Evolutionary conservation across 257 asterid species (phyloP), one percentile per base, ranked within the genome.

Genomic region (Schizonepeta tenuifolia): DNA sequence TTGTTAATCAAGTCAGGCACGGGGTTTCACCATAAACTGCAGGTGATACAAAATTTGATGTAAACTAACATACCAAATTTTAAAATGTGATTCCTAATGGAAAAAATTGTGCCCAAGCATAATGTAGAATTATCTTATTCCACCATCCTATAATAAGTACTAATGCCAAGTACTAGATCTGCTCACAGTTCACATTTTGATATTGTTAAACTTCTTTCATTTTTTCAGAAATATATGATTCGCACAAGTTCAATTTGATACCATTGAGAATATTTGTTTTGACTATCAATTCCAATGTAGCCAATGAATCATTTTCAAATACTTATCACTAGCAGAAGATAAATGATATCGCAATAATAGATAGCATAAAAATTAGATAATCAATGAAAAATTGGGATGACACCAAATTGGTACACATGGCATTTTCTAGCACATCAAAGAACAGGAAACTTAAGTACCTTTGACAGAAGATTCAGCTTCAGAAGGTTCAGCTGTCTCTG

Each of bases 391-490:
- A 36, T 24, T 67, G 51, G 74, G 72, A 47, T 65, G 64, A 43
- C 54, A 50, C 22, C 7, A 26, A 20, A 54, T 71, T 31, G 40
- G 26, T 43, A 55, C 49, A 20, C 53, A 35, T 26, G 38, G 73
- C 50, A 36, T 65, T 51, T 68, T 61, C 36, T 14, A 67, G 21
- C 70, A 76, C 58, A 79, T 33, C 28, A 57, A 63, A 69, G 72
- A 81, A 54, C 73, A 40, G 20, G 67, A 65, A 35, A 60, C 24
- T 51, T 71, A 43, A 69, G 53, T 73, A 91, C 97, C 98, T 88
- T 82, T 89, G 79, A 89, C 75, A 46, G 90, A 91, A 71, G 98
- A 94, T 57, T 96, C 96, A 46, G 95, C 76, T 81, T 94, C 98
- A 56, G 98, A 94, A 59, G 96, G 96, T 86, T 89, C 98, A 15